phyloP scores from a whole-genome alignment of 345 rosid genomes.

The Barbarea vulgaris region DNA sequence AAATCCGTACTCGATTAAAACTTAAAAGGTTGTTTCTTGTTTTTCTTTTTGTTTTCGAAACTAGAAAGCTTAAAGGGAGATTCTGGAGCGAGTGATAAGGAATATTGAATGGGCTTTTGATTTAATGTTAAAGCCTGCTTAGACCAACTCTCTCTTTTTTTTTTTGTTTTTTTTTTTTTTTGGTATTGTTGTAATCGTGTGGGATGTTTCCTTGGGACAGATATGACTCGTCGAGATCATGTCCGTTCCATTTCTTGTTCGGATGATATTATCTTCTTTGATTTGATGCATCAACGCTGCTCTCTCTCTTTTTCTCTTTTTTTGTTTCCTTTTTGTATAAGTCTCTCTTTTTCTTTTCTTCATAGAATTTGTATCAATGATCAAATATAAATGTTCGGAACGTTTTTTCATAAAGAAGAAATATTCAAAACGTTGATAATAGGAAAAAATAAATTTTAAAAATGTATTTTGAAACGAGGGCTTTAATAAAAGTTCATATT shows the following conservation, averaged over 20 bases:
- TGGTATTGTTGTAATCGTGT: background rate
- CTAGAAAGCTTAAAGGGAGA: background rate
- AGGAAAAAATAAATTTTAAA: too few relatives aligned
- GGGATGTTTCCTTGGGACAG: background rate
- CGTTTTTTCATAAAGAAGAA: too few relatives aligned
- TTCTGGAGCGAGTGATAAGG: background rate
- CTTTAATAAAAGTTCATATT: background rate
- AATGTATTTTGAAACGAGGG: background rate
- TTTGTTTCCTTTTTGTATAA: too few relatives aligned
- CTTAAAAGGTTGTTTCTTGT: too few relatives aligned
- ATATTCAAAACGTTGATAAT: too few relatives aligned
- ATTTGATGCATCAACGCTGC: background rate
- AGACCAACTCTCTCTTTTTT: background rate
- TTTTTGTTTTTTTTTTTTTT: background rate
- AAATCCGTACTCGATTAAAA: too few relatives aligned
- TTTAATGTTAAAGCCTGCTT: background rate
- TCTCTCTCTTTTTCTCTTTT: background rate
- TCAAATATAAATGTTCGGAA: background rate
- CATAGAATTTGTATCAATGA: background rate
- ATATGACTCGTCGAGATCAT: background rate
- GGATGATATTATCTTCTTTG: background rate
- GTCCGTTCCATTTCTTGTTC: background rate
- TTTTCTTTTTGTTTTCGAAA: background rate
- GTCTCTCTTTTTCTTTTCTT: background rate
- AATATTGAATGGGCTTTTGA: background rate